Conservation (phyloP, 2,329 filamentous ascomycete genomes). For the Acrocalymma vagum region DNA sequence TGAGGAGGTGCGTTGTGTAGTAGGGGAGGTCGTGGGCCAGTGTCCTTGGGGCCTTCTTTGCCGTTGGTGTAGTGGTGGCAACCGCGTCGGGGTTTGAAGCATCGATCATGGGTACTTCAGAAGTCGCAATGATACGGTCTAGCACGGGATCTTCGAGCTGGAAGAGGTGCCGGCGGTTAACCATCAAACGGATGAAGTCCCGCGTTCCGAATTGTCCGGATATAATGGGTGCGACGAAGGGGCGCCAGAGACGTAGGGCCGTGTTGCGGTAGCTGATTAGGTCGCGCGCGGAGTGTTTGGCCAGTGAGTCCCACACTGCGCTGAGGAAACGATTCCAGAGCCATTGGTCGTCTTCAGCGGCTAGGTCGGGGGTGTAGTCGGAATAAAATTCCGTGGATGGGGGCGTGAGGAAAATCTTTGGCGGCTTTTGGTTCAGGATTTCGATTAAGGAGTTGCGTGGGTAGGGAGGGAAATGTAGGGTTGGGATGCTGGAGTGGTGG, state of each 20-base stretch:
- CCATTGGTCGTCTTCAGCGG: slow-evolving; percentile 68
- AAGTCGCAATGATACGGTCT: slow-evolving; percentile 61
- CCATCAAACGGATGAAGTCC: slow-evolving; percentile 85
- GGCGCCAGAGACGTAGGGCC: slow-evolving; percentile 81
- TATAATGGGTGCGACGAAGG: slow-evolving; percentile 80
- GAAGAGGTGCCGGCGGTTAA: slow-evolving; percentile 73
- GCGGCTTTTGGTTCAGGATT: slow-evolving; percentile 69
- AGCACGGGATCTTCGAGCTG: slow-evolving; percentile 76
- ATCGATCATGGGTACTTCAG: neutral
- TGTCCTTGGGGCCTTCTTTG: slow-evolving; percentile 19
- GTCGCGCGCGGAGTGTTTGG: slow-evolving; percentile 81
- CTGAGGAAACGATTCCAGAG: slow-evolving; percentile 83
- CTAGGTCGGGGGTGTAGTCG: slow-evolving; percentile 56
- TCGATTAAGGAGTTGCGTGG: slow-evolving; percentile 79
- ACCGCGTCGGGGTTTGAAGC: neutral
- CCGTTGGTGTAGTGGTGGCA: slow-evolving; percentile 12
- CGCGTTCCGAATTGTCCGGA: slow-evolving; percentile 76
- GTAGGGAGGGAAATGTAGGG: slow-evolving; percentile 87
- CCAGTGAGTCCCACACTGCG: slow-evolving; percentile 87
- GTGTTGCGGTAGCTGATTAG: slow-evolving; percentile 75
- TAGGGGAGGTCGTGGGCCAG: slow-evolving; percentile 67
- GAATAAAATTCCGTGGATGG: slow-evolving; percentile 49
- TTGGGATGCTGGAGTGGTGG: slow-evolving; percentile 73
- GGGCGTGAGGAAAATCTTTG: slow-evolving; percentile 55
- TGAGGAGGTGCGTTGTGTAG: slow-evolving; percentile 75